Conservation (phyloP, 352 stramenopile species). For the Globisporangium nagaii region DNA sequence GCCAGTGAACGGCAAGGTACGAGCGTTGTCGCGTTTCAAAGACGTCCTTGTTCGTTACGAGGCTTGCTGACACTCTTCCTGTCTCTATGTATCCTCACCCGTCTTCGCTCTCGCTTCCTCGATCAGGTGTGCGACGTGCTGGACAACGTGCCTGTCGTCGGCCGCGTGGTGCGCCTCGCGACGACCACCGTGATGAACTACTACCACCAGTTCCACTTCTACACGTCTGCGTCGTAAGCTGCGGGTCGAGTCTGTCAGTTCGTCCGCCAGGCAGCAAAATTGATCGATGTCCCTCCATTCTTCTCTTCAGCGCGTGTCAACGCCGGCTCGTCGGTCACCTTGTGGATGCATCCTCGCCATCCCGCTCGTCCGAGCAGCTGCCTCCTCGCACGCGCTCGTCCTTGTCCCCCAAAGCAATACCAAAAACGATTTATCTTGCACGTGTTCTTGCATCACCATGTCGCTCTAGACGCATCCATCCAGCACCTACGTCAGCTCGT, state of each 20-base stretch:
- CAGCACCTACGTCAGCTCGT: too few relatives aligned
- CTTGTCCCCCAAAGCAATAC: not conserved
- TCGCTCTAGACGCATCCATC: too few relatives aligned
- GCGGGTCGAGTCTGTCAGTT: not conserved
- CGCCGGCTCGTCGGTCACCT: not conserved
- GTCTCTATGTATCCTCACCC: not conserved
- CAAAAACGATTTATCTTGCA: too few relatives aligned
- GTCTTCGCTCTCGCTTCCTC: not conserved
- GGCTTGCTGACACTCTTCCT: not conserved
- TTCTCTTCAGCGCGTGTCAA: not conserved
- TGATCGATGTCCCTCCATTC: not conserved
- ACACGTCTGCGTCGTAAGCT: slow-evolving; percentile 78
- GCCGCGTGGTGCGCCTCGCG: slow-evolving; percentile 67
- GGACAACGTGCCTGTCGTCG: slow-evolving; percentile 62
- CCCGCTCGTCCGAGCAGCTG: too few relatives aligned
- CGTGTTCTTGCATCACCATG: not conserved
- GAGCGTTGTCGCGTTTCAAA: not conserved
- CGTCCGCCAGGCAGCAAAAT: not conserved
- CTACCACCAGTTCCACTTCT: slow-evolving; percentile 87
- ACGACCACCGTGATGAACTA: slow-evolving; percentile 70
- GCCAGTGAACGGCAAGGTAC: slow-evolving; percentile 58
- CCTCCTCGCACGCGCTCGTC: not conserved
- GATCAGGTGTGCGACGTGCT: slow-evolving; percentile 44
- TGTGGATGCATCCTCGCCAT: not conserved
- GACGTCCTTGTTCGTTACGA: not conserved